Conservation (phyloP, 1,284 basidiomycete species). For the Sparassis latifolia region DNA sequence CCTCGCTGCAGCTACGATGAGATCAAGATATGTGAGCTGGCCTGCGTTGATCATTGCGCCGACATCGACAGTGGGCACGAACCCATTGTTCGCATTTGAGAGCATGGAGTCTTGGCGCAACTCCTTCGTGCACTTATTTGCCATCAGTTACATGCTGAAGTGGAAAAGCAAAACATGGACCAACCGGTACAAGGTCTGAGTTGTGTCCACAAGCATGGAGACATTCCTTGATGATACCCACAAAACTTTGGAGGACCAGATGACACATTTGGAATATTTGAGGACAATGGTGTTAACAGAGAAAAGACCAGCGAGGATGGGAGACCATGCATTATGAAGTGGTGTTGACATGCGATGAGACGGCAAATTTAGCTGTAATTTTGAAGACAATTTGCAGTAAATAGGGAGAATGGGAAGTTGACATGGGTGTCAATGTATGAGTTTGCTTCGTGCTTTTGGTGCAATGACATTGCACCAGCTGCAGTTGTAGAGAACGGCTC, state of each 20-base stretch:
- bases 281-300: conserved; percentile 87
- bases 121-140: conserved; percentile 57
- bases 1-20: conserved; percentile 68
- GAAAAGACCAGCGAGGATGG: conserved; percentile 84
- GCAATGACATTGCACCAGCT: too few species aligned
- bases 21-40: conserved; percentile 67
- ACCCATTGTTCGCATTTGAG: conserved; percentile 55
- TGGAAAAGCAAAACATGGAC: conserved; percentile 57
- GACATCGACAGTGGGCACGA: conserved; percentile 65
- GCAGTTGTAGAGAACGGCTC: too few species aligned
- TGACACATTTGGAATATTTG: conserved; percentile 90
- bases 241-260: conserved; percentile 86
- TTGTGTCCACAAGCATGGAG: conserved; percentile 75
- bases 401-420: too few species aligned
- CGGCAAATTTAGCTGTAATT: too few species aligned
- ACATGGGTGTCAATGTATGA: too few species aligned
- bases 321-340: too few species aligned
- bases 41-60: conserved; percentile 73
- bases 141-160: conserved; percentile 61
- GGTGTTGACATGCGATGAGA: too few species aligned
- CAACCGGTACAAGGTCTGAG: conserved; percentile 75
- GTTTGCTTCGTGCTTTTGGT: too few species aligned
- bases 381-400: too few species aligned
- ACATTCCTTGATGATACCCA: conserved; percentile 70
- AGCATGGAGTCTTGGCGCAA: conserved; percentile 70